phyloP scores from a whole-genome alignment of 2,329 filamentous ascomycete genomes.

The Paradendryphiella salina region DNA sequence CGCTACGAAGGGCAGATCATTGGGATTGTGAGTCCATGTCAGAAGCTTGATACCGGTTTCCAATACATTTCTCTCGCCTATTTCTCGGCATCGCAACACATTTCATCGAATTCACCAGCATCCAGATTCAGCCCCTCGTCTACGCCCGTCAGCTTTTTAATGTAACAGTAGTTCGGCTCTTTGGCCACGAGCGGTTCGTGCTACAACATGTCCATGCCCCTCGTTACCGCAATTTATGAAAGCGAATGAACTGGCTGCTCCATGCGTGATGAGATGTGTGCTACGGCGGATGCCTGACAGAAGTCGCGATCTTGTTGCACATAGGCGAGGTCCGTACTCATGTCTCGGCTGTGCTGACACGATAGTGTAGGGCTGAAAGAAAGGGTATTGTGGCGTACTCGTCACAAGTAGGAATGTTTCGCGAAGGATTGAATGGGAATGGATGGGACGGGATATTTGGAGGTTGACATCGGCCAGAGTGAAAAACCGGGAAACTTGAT shows the following conservation, averaged over 20 bases:
- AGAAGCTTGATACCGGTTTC: background rate
- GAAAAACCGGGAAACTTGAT: too few species aligned
- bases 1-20: too few species aligned
- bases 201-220: background rate
- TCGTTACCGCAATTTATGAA: background rate
- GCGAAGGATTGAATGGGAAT: background rate
- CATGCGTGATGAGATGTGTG: slow-evolving; percentile 9
- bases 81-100: slow-evolving; percentile 3
- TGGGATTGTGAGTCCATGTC: background rate
- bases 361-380: slow-evolving; percentile 10
- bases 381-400: slow-evolving; percentile 4
- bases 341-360: slow-evolving; percentile 1
- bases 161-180: background rate
- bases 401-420: background rate
- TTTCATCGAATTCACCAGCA: background rate
- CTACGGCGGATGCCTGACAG: background rate
- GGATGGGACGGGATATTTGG: background rate
- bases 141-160: background rate
- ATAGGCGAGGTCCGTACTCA: slow-evolving; percentile 15
- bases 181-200: background rate
- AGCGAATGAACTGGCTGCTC: background rate
- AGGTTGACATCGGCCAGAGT: too few species aligned
- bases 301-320: background rate
- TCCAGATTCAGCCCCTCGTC: background rate
- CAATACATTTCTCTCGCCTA: slow-evolving; percentile 1